Base-by-base conservation (phyloP, 1,284 basidiomycete genomes). In the Ceratobasidium papillatum region DNA sequence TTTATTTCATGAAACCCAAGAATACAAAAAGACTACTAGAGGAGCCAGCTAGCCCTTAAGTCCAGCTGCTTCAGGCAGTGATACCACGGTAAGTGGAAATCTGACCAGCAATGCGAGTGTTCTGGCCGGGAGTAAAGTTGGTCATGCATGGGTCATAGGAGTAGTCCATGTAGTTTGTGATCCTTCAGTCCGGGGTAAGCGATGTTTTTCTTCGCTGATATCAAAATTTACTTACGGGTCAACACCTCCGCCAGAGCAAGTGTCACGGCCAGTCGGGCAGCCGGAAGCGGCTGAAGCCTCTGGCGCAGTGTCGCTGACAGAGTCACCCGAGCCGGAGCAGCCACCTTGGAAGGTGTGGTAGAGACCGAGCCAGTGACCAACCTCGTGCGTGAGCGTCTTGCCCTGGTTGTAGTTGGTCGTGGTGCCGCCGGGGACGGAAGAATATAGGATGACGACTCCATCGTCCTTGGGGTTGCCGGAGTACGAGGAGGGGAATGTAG, bases 271-370 rank as follows among this genome's bases (percentile, higher is more conserved):
- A 32, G 74, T 76, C 3, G 76, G 77, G 64, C 77, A 77, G 34
- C 74, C 75, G 22, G 22, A 75, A 5, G 71, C 75, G 64, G 41
- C 5, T 17, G 47, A 14, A 47, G 77, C 71, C 14, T 62, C 66
- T 17, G 61, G 61, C 47, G 80, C 77, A 0, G 87, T 88, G 77
- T 89, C 88, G 38, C 79, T 78, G 73, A 89, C 87, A 47, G 76
- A 78, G 78, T 89, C 87, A 22, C 87, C 88, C 8, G 81, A 72
- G 49, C 82, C 83, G 41, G 75, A 76, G 82, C 87, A 89, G 5
- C 87, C 87, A 43, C 86, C 87, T 78, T 88, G 85, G 83, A 88
- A 89, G 49, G 87, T 86, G 79, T 89, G 87, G 80, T 86, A 74
- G 30, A 56, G 58, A 19, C 47, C 68, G 45, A 72, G 83, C 86